A percentile compares a stretch with the other conserved stretches of the same genome.
Conservation (phyloP, 805 yeast genomes). For the Sugiyamaella mastotermitis region DNA sequence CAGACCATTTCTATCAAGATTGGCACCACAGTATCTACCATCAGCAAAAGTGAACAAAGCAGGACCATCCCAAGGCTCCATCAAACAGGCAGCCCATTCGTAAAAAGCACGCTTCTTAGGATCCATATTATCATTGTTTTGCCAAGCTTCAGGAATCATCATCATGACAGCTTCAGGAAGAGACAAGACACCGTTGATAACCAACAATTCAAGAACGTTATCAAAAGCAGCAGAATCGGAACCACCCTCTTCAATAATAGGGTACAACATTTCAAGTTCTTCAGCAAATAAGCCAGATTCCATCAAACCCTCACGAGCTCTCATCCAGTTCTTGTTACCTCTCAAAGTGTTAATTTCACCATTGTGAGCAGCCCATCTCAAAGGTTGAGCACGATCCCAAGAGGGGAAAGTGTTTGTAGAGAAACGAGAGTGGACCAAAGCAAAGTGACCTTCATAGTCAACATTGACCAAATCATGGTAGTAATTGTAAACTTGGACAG, state of each 20-base stretch:
- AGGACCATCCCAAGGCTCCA: constrained; percentile 99
- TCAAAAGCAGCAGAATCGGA: constrained; percentile 98
- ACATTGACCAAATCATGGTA: constrained; percentile 89
- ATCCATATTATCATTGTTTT: constrained; percentile 78
- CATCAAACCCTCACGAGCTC: constrained; percentile 98
- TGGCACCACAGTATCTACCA: constrained; percentile 97
- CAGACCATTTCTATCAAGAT: constrained; percentile 92
- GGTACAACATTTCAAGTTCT: constrained; percentile 83
- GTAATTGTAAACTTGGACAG: constrained; percentile 91
- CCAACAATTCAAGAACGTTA: constrained; percentile 86
- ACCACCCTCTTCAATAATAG: constrained; percentile 97
- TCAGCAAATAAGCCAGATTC: constrained; percentile 81
- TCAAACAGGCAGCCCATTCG: constrained; percentile 98
- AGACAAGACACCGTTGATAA: constrained; percentile 84
- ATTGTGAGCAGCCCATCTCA: constrained; percentile 95
- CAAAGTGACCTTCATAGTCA: constrained; percentile 91
- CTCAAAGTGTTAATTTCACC: constrained; percentile 97
- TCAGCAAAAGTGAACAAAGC: constrained; percentile 95
- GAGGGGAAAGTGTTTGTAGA: constrained; percentile 98
- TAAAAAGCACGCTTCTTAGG: constrained; percentile 90
- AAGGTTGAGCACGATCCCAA: constrained; percentile 99
- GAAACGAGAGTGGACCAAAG: constrained; percentile 93
- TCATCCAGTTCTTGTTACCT: constrained; percentile 99
- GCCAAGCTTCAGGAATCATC: constrained; percentile 98
- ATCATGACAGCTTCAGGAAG: constrained; percentile 97